Percentiles rank a stretch among this genome's conserved stretches.
phyloP scores from a whole-genome alignment of 164 flowering plant genomes.

The Platanus orientalis region DNA sequence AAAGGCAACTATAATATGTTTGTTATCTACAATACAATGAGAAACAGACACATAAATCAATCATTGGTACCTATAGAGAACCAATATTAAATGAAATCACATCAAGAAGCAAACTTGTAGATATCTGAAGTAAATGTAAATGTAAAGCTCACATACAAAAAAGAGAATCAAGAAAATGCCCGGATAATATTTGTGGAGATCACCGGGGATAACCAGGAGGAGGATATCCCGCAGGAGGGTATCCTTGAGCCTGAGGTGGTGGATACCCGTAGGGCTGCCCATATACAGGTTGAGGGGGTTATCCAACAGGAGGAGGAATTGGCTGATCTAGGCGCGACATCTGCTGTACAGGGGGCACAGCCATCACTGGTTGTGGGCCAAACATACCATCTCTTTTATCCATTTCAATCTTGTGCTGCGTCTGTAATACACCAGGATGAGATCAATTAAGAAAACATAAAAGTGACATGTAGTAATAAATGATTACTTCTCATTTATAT shows the following conservation, averaged over 20 bases:
- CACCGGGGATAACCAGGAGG: slow-evolving; percentile 16
- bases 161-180: too few species aligned
- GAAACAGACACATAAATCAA: too few species aligned
- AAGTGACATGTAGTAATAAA: neutral
- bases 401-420: slow-evolving; percentile 69
- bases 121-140: too few species aligned
- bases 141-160: too few species aligned
- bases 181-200: too few species aligned
- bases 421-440: slow-evolving; percentile 30
- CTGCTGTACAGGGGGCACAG: slow-evolving; percentile 51
- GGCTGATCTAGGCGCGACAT: slow-evolving; percentile 65
- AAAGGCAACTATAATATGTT: too few species aligned
- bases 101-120: too few species aligned
- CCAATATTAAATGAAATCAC: too few species aligned
- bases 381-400: slow-evolving; percentile 57
- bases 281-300: slow-evolving; percentile 34
- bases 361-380: slow-evolving; percentile 41
- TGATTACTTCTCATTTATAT: neutral
- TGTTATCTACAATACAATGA: too few species aligned
- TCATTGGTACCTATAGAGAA: too few species aligned
- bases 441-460: neutral
- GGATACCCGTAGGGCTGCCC: slow-evolving; percentile 41
- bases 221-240: slow-evolving; percentile 35
- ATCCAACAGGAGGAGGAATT: slow-evolving; percentile 40
- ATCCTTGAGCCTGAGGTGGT: slow-evolving; percentile 30